Evolutionary conservation across 2,329 filamentous ascomycete species (phyloP).

Genomic region (Botrytis sinoallii): DNA sequence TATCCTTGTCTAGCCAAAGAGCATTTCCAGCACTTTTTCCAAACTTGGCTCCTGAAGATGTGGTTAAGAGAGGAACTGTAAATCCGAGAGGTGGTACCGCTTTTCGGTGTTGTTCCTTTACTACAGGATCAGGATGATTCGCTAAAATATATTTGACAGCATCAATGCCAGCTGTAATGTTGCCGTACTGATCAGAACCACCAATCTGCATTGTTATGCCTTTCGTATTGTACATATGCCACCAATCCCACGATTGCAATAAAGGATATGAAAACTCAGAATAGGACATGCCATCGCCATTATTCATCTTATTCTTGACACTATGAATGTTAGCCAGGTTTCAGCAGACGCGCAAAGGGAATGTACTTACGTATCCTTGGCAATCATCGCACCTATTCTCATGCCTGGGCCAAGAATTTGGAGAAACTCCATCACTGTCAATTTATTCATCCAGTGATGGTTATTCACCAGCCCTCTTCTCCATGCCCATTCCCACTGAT

Average conservation of each 20-base stretch:
- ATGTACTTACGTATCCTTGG: constrained; percentile 73
- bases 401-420: constrained; percentile 69
- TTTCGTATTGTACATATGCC: constrained; percentile 70
- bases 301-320: constrained; percentile 79
- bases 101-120: constrained; percentile 45
- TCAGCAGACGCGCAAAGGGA: neutral
- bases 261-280: constrained; percentile 92
- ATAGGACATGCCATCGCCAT: constrained; percentile 88
- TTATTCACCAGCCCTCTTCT: constrained; percentile 74
- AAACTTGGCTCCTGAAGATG: constrained; percentile 82
- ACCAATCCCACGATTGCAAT: constrained; percentile 96
- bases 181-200: constrained; percentile 93
- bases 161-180: constrained; percentile 88
- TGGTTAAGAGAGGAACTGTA: constrained; percentile 86
- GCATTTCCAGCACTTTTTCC: constrained; percentile 95
- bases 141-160: constrained; percentile 72
- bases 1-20: constrained; percentile 80
- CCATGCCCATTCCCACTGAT: constrained; percentile 63
- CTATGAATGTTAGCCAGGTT: constrained; percentile 28
- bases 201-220: constrained; percentile 84
- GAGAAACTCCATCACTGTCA: constrained; percentile 72
- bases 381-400: constrained; percentile 81
- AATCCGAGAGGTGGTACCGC: constrained; percentile 66
- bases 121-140: constrained; percentile 48
- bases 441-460: constrained; percentile 72